These are phyloP conservation scores for Coniferiporia sulphurascens DNA, from an alignment of 1,284 basidiomycete species.

Conservation along the genomic window DNA sequence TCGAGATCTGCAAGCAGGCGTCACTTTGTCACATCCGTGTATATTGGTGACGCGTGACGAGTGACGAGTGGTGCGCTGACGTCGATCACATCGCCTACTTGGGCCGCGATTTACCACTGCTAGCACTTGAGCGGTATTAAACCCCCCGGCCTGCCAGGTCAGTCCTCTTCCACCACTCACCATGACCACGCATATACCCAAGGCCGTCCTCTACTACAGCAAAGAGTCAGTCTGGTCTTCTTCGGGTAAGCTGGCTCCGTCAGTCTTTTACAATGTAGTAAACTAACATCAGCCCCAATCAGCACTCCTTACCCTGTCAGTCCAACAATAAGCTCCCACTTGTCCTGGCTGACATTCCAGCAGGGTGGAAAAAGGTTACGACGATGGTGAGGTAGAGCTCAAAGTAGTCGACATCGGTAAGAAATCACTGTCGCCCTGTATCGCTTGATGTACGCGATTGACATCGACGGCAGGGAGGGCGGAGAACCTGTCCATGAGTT, in stretches of 20 bases:
- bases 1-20: background rate
- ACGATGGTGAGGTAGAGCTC: slow-evolving; percentile 58
- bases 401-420: slow-evolving; percentile 59
- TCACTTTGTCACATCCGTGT: too few relatives aligned
- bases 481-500: slow-evolving; percentile 61
- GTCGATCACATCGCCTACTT: background rate
- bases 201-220: slow-evolving; percentile 57
- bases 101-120: too few relatives aligned
- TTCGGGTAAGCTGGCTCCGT: slow-evolving; percentile 40
- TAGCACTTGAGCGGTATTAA: background rate
- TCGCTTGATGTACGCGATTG: background rate
- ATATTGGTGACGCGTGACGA: background rate
- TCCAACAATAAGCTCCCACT: slow-evolving; percentile 3
- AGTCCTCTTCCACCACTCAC: slow-evolving; percentile 19
- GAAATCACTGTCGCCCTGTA: slow-evolving; percentile 19
- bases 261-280: background rate
- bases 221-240: slow-evolving; percentile 56
- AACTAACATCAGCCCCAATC: background rate
- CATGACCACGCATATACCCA: slow-evolving; percentile 35
- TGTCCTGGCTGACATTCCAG: slow-evolving; percentile 16
- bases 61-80: background rate
- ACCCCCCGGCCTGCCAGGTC: background rate
- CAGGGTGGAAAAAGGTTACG: slow-evolving; percentile 73
- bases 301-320: slow-evolving; percentile 26
- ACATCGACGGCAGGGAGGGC: slow-evolving; percentile 45